A percentile compares a stretch with the other conserved stretches of the same genome.
These are phyloP conservation scores for Trametes hirsuta DNA, from an alignment of 1,284 basidiomycete species.

Conservation along the genomic window DNA sequence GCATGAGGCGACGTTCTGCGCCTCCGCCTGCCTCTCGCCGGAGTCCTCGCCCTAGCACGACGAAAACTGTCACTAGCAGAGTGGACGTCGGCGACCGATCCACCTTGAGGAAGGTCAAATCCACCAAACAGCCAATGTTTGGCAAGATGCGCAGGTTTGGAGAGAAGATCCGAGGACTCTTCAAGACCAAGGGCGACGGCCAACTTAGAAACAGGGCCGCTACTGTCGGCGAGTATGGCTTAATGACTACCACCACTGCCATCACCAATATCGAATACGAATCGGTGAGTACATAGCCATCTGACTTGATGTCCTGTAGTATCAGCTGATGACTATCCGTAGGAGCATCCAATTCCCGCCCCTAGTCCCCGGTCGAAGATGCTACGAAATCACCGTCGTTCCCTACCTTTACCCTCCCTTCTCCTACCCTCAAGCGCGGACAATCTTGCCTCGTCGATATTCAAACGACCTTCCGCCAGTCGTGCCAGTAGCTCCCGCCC, in stretches of 20 bases:
- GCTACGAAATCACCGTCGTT: constrained; percentile 24
- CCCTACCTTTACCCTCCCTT: constrained; percentile 25
- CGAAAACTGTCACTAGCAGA: constrained; percentile 21
- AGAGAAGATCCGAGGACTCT: constrained; percentile 32
- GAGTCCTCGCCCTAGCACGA: neutral
- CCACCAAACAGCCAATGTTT: constrained; percentile 16
- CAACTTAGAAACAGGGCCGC: neutral
- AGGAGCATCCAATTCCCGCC: constrained; percentile 35
- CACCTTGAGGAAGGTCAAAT: neutral
- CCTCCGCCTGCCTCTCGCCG: constrained; percentile 12
- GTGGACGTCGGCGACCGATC: constrained; percentile 22
- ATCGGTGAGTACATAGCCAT: constrained; percentile 31
- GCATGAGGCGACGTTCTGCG: constrained; percentile 17
- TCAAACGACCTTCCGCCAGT: constrained; percentile 12
- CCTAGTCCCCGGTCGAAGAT: constrained; percentile 21
- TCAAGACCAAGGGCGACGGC: constrained; percentile 23
- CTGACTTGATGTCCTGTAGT: neutral
- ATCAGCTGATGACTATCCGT: neutral
- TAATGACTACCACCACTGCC: constrained; percentile 31
- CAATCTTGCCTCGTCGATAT: neutral
- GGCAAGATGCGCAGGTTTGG: constrained; percentile 27
- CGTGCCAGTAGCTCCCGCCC: neutral
- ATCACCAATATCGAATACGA: constrained; percentile 33
- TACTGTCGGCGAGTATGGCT: constrained; percentile 18
- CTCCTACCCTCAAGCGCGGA: constrained; percentile 10